A percentile compares a stretch with the other conserved stretches of the same genome.
These are phyloP conservation scores for Penicillium bialowiezense DNA, from an alignment of 495 filamentous ascomycete species.

Conservation along the genomic window DNA sequence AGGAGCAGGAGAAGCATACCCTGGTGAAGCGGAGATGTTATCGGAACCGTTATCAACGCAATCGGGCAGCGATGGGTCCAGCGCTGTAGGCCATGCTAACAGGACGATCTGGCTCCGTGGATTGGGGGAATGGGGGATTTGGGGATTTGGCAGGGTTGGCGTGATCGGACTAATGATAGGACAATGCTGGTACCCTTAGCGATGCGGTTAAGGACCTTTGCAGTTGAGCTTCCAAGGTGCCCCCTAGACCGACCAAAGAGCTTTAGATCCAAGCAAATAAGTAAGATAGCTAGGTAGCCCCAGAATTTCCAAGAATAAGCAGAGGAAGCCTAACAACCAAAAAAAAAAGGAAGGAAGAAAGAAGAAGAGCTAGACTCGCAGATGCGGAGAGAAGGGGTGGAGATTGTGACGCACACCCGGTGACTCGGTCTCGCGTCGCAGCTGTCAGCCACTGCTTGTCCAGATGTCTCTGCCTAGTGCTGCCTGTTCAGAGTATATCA, in stretches of 20 bases:
- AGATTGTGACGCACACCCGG: slow-evolving; percentile 31
- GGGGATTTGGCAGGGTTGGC: no score
- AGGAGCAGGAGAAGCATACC: slow-evolving; percentile 8
- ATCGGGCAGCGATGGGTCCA: slow-evolving; percentile 25
- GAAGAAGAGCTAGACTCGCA: neutral
- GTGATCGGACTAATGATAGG: slow-evolving; percentile 18
- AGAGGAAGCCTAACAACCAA: no score
- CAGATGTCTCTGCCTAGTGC: neutral
- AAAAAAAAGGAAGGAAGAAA: slow-evolving; percentile 19
- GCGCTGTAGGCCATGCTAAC: slow-evolving; percentile 43
- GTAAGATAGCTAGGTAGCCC: no score
- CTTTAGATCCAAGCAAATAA: no score
- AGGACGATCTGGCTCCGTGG: slow-evolving; percentile 9
- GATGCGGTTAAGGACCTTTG: slow-evolving; percentile 28
- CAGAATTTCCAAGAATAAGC: no score
- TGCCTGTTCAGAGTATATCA: no score
- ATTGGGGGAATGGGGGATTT: no score
- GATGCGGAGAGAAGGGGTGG: slow-evolving; percentile 14
- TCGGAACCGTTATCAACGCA: slow-evolving; percentile 34
- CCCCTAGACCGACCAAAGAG: no score
- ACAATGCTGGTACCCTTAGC: no score
- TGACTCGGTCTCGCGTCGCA: slow-evolving; percentile 21
- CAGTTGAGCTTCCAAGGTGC: slow-evolving; percentile 30
- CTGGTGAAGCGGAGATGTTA: slow-evolving; percentile 18
- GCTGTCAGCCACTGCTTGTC: neutral